Conservation (phyloP, 768 basidiomycete species). For the Collybiopsis luxurians region DNA sequence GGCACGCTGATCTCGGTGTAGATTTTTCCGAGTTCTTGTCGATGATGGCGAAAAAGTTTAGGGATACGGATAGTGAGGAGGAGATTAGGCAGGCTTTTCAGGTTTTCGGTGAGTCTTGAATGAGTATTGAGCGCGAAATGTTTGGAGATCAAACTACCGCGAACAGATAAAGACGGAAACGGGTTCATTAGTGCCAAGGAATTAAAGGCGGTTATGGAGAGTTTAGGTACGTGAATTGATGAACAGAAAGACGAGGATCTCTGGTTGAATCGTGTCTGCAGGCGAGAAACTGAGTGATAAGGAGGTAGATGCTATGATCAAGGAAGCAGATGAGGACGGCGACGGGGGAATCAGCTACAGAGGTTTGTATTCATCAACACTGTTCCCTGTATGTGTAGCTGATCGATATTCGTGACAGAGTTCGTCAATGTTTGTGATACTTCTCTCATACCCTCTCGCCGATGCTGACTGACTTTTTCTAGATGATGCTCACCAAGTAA, state of each 20-base stretch:
- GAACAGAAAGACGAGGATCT: neutral
- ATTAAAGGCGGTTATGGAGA: conserved; percentile 26
- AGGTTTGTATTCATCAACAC: conserved; percentile 30
- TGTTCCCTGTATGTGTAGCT: conserved; percentile 24
- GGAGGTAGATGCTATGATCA: conserved; percentile 33
- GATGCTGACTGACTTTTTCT: neutral
- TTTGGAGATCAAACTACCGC: too few relatives aligned
- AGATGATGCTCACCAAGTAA: conserved; percentile 35
- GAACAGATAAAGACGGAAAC: conserved; percentile 25
- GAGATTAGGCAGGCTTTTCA: conserved; percentile 45
- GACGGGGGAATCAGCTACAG: conserved; percentile 78
- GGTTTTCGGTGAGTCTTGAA: conserved; percentile 28
- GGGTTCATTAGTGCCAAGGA: conserved; percentile 24
- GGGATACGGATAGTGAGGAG: conserved; percentile 39
- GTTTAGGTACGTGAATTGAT: conserved; percentile 17
- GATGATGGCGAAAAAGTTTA: conserved; percentile 43
- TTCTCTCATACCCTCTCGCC: neutral
- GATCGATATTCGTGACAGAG: conserved; percentile 4
- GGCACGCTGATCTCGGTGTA: too few relatives aligned
- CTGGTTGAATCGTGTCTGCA: conserved; percentile 5
- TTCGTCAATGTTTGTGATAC: neutral
- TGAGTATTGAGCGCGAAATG: too few relatives aligned
- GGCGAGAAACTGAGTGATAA: conserved; percentile 30
- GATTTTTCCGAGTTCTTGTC: conserved; percentile 42
- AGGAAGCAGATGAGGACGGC: conserved; percentile 72